These are phyloP conservation scores for Magnusiomyces paraingens DNA, from an alignment of 1,139 yeast species.

Conservation along the genomic window DNA sequence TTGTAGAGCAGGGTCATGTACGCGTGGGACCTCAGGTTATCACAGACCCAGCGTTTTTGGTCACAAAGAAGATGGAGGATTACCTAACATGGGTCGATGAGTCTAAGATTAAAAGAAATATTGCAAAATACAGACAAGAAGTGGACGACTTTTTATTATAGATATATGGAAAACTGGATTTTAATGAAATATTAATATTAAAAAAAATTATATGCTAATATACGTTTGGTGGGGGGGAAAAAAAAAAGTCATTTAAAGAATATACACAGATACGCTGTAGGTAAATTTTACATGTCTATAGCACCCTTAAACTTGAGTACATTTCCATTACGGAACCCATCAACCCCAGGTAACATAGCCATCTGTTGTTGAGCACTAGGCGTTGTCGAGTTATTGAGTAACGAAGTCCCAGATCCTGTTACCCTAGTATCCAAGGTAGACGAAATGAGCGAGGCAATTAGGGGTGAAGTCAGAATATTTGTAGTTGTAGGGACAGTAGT, in stretches of 20 bases:
- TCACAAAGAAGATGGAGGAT: slow-evolving; percentile 86
- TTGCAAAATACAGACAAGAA: slow-evolving; percentile 76
- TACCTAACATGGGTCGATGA: slow-evolving; percentile 96
- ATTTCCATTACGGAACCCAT: slow-evolving; percentile 65
- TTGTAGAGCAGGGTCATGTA: slow-evolving; percentile 95
- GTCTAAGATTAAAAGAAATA: slow-evolving; percentile 85
- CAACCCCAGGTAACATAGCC: slow-evolving; percentile 44
- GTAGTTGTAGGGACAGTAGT: background rate
- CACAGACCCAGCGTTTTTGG: slow-evolving; percentile 92
- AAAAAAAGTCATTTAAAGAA: background rate
- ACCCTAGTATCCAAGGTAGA: background rate
- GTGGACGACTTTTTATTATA: slow-evolving; percentile 38
- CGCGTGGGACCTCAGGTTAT: slow-evolving; percentile 94
- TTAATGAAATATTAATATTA: background rate
- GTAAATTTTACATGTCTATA: slow-evolving; percentile 49
- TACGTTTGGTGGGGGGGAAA: too few relatives aligned
- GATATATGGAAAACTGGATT: background rate
- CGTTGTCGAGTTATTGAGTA: slow-evolving; percentile 13
- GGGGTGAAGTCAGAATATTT: background rate
- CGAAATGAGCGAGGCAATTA: background rate
- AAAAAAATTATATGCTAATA: background rate
- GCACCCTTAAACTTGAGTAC: slow-evolving; percentile 65
- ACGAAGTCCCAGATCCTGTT: background rate
- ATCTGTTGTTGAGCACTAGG: background rate
- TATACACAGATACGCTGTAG: background rate